Conservation (phyloP, 2,329 filamentous ascomycete species). For the Fusarium sp. region DNA sequence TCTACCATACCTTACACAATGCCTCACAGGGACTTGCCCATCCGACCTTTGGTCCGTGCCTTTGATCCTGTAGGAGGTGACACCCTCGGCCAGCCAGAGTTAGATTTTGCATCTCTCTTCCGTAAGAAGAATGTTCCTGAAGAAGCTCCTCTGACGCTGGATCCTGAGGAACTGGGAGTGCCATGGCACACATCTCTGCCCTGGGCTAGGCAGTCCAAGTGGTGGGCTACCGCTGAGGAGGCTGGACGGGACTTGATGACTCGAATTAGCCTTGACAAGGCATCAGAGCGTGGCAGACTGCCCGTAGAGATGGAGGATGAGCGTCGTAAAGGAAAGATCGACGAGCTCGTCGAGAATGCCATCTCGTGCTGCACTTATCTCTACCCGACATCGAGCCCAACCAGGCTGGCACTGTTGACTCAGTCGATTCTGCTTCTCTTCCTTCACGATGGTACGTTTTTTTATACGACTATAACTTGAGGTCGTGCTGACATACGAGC, state of each 20-base stretch:
- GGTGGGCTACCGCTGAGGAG: constrained; percentile 11
- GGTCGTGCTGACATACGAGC: neutral
- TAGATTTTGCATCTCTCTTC: constrained; percentile 25
- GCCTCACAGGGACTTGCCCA: constrained; percentile 25
- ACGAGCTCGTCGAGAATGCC: constrained; percentile 30
- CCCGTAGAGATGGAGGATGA: constrained; percentile 27
- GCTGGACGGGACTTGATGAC: constrained; percentile 13
- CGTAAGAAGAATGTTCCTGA: neutral
- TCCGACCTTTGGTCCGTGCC: constrained; percentile 14
- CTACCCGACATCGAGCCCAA: constrained; percentile 23
- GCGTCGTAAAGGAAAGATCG: constrained; percentile 24
- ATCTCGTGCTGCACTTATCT: constrained; percentile 25
- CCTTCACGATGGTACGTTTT: constrained; percentile 22
- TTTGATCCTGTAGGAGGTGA: constrained; percentile 18
- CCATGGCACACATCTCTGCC: constrained; percentile 28
- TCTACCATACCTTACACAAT: neutral
- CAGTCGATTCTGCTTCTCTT: constrained; percentile 24
- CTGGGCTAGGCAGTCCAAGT: constrained; percentile 28
- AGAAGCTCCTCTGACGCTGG: constrained; percentile 11
- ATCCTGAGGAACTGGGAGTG: constrained; percentile 7
- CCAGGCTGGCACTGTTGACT: constrained; percentile 17
- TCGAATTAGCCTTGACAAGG: constrained; percentile 22
- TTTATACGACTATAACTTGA: accelerated
- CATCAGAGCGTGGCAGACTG: constrained; percentile 11
- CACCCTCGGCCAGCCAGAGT: neutral